Base-by-base conservation (phyloP, 192 early-diverging fungal genomes). In the Coemansia sp. region DNA sequence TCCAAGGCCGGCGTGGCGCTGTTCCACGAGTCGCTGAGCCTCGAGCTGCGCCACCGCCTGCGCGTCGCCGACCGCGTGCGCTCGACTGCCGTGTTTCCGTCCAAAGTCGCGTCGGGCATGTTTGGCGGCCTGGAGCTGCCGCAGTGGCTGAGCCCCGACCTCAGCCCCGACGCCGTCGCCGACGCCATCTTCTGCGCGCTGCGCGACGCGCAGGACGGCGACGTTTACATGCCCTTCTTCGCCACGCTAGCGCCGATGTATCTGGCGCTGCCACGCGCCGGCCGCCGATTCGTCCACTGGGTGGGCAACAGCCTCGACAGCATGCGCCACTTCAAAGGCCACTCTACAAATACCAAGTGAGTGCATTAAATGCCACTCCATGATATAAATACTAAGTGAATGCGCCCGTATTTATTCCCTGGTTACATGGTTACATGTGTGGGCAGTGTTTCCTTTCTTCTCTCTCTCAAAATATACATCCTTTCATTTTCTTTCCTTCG, bases 1-100 rank as follows among this genome's bases (percentile, higher is more conserved):
- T 88, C 89, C 37, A 96, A 96, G 68, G 88, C 92, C 8, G 93
- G 86, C 1, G 60, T 92, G 11, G 76, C 83, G 19, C 60, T 85
- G 3, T 92, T 93, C 64, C 85, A 85, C n/a, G 94, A 94, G 68
- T 71, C 86, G 17, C 78, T 96, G 7, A 89, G 89, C 46, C 89
- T 91, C 58, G 94, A 96, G 76, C 78, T 93, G 20, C 71, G 62
- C 15, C 67, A 79, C 35, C 69, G 86, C 20, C 86, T 87, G 68
- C 25, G 15, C 5, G 79, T 78, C 11, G 81, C 61, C 8, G 80
- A 76, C 1, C 83, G 89, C 35, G 79, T 96, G 29, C 79, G 86
- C 20, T 75, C 87, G 2, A 88, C 89, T 0, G 66, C 83, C 6
- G 83, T 94, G 17, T 89, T 84, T 67, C 91, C 92, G 8, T 93